Evolutionary conservation across 2,329 filamentous ascomycete genomes (phyloP).

Genomic region (Coleophoma eucalyptorum): DNA sequence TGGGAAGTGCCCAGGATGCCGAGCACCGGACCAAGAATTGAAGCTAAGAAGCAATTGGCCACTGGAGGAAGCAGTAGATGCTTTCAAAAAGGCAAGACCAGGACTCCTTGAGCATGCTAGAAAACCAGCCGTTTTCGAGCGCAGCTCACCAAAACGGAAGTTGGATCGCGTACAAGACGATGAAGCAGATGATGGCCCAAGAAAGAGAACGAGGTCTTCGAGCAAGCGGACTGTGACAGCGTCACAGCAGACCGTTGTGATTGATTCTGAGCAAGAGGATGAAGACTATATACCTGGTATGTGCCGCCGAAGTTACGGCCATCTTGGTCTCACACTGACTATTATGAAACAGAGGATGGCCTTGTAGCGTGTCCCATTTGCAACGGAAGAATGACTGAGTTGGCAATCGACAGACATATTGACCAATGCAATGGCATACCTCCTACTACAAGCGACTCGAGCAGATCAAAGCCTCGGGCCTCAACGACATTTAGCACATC

Average conservation of each 20-base stretch:
- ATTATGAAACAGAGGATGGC: slow-evolving; percentile 37
- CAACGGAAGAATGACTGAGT: slow-evolving; percentile 71
- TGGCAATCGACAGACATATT: slow-evolving; percentile 75
- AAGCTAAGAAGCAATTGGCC: slow-evolving; percentile 83
- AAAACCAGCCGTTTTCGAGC: slow-evolving; percentile 27
- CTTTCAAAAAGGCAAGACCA: slow-evolving; percentile 65
- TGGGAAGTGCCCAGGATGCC: slow-evolving; percentile 84
- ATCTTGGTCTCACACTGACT: too few relatives aligned
- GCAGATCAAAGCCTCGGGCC: slow-evolving; percentile 7
- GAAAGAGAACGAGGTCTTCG: slow-evolving; percentile 50
- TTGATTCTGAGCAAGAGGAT: slow-evolving; percentile 23
- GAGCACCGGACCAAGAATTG: slow-evolving; percentile 73
- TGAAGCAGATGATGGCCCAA: slow-evolving; percentile 25
- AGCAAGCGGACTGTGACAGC: slow-evolving; percentile 40
- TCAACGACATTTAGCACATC: neutral
- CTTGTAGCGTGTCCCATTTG: slow-evolving; percentile 85
- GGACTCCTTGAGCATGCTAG: slow-evolving; percentile 62
- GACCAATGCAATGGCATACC: slow-evolving; percentile 51
- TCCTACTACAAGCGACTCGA: neutral
- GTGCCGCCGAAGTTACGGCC: neutral
- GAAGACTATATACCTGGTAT: slow-evolving; percentile 24
- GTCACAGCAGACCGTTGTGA: slow-evolving; percentile 28
- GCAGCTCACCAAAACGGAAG: slow-evolving; percentile 48
- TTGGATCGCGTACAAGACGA: slow-evolving; percentile 26
- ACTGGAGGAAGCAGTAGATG: slow-evolving; percentile 78